phyloP scores from a whole-genome alignment of 805 yeast species.

The Yamadazyma olivae region DNA sequence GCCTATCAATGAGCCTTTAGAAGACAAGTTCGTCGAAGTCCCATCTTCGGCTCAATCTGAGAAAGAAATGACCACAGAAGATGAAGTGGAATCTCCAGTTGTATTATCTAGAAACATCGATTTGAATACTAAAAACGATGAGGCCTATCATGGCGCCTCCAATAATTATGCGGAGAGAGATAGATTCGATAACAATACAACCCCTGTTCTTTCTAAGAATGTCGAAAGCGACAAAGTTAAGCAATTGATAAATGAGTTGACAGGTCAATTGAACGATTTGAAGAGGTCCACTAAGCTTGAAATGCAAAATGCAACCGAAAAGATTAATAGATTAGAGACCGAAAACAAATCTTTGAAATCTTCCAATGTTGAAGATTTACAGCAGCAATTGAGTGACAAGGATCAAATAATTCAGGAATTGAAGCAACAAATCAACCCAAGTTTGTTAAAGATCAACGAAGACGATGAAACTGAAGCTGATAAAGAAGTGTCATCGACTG shows the following conservation, averaged over 20 bases:
- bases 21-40: slow-evolving; percentile 28
- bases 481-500: no score
- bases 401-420: slow-evolving; percentile 31
- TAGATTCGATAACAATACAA: slow-evolving; percentile 10
- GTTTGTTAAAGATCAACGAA: slow-evolving; percentile 16
- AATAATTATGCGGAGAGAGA: slow-evolving; percentile 5
- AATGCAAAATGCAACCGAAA: slow-evolving; percentile 55
- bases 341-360: slow-evolving; percentile 13
- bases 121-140: not conserved
- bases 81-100: slow-evolving; percentile 6
- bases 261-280: slow-evolving; percentile 29
- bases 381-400: slow-evolving; percentile 25
- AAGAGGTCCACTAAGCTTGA: slow-evolving; percentile 39
- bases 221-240: slow-evolving; percentile 27
- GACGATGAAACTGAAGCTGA: slow-evolving; percentile 17
- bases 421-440: slow-evolving; percentile 23
- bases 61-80: slow-evolving; percentile 13
- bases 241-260: slow-evolving; percentile 28
- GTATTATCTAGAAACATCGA: not conserved
- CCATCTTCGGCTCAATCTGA: slow-evolving; percentile 22
- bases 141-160: not conserved
- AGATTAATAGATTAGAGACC: slow-evolving; percentile 46
- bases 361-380: slow-evolving; percentile 11
- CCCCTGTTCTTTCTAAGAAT: slow-evolving; percentile 9
- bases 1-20: not conserved